A percentile compares a stretch with the other conserved stretches of the same genome.
phyloP scores from a whole-genome alignment of 2,329 filamentous ascomycete species.

The Dactylellina cionopaga region DNA sequence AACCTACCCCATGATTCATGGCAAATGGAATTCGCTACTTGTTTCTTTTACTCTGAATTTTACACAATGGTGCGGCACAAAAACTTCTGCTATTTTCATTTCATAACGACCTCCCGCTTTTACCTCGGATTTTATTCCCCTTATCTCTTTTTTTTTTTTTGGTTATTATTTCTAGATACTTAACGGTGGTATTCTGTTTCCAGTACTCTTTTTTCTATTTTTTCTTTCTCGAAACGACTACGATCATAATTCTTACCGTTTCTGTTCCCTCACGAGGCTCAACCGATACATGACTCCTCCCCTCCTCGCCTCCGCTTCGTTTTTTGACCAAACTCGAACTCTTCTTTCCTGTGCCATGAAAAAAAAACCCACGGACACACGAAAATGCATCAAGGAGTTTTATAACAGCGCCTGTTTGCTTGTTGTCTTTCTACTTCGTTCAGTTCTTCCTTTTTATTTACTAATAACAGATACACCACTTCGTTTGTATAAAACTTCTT shows the following conservation, averaged over 20 bases:
- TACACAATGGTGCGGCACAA: constrained; percentile 52
- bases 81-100: constrained; percentile 21
- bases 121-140: constrained; percentile 28
- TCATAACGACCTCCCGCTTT: constrained; percentile 30
- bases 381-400: constrained; percentile 54
- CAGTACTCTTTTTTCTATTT: constrained; percentile 39
- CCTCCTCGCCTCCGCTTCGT: constrained; percentile 23
- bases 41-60: constrained; percentile 1
- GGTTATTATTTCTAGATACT: constrained; percentile 36
- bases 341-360: constrained; percentile 52
- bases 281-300: constrained; percentile 15
- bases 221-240: constrained; percentile 25
- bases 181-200: constrained; percentile 52
- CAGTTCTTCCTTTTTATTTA: constrained; percentile 33
- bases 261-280: constrained; percentile 50
- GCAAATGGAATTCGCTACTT: constrained; percentile 21
- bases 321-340: constrained; percentile 34
- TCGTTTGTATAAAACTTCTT: constrained; percentile 53
- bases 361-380: constrained; percentile 38
- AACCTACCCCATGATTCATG: constrained; percentile 29
- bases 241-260: constrained; percentile 44
- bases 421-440: constrained; percentile 36
- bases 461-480: constrained; percentile 53
- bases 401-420: constrained; percentile 42
- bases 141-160: constrained; percentile 26